Evolutionary conservation across 345 rosid species (phyloP).

Genomic region (Melaleuca quinquenervia): DNA sequence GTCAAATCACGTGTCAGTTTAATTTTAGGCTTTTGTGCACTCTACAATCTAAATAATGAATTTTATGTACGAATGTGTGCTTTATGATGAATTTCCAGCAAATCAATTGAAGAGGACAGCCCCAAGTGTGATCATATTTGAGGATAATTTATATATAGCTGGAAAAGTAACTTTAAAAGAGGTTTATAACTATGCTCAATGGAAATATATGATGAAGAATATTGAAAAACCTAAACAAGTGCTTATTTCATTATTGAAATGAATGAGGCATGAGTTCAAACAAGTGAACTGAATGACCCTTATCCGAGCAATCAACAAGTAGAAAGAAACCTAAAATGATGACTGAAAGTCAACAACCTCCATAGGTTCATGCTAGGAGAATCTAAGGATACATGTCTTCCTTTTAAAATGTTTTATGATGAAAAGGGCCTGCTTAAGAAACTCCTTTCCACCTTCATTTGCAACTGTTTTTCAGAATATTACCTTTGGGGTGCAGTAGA

Average conservation of each 20-base stretch:
- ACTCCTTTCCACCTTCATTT: background rate
- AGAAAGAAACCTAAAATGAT: no score
- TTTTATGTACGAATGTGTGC: background rate
- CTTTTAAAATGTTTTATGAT: background rate
- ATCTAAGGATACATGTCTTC: no score
- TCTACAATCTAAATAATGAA: background rate
- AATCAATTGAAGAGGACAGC: background rate
- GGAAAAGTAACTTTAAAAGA: background rate
- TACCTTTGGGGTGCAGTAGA: background rate
- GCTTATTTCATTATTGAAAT: no score
- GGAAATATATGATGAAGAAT: background rate
- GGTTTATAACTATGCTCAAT: background rate
- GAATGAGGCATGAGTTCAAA: no score
- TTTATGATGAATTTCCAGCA: background rate
- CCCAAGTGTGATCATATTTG: background rate
- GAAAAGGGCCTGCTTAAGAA: background rate
- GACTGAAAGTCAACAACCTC: no score
- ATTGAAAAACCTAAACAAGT: no score
- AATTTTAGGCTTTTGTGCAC: background rate
- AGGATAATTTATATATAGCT: background rate
- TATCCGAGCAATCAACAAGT: no score
- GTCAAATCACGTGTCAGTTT: background rate
- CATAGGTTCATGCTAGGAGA: no score
- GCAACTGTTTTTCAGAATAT: background rate
- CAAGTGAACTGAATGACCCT: no score